A percentile compares a stretch with the other conserved stretches of the same genome.
phyloP scores from a whole-genome alignment of 2,329 filamentous ascomycete genomes.

The Parastagonospora avenae region DNA sequence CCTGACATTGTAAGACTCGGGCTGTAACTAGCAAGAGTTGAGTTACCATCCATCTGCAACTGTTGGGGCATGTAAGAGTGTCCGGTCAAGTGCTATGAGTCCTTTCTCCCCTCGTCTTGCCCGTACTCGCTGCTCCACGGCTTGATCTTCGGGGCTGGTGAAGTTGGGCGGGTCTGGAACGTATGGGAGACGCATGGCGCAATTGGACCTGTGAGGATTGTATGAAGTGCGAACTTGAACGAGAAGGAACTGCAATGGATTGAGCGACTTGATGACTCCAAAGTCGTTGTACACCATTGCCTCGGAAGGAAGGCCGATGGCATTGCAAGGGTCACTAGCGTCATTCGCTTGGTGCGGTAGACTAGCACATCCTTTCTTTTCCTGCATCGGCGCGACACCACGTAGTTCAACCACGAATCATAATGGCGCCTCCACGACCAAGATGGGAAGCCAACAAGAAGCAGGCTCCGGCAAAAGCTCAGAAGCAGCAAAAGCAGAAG shows the following conservation, averaged over 20 bases:
- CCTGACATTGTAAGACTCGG: slow-evolving; percentile 28
- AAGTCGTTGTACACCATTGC: background rate
- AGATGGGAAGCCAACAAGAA: slow-evolving; percentile 7
- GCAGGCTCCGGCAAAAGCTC: slow-evolving; percentile 7
- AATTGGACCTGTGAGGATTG: background rate
- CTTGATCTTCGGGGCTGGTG: slow-evolving; percentile 53
- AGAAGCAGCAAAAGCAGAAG: slow-evolving; percentile 4
- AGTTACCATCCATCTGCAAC: slow-evolving; percentile 60
- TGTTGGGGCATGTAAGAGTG: slow-evolving; percentile 60
- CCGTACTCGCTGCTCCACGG: slow-evolving; percentile 57
- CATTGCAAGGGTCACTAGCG: background rate
- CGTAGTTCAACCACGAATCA: background rate
- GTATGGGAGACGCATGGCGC: slow-evolving; percentile 60
- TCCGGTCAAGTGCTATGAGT: slow-evolving; percentile 59
- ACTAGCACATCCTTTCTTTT: slow-evolving; percentile 7
- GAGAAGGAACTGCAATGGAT: background rate
- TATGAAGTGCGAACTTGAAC: background rate
- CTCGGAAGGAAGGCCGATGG: background rate
- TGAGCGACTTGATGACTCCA: background rate
- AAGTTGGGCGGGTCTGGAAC: slow-evolving; percentile 57
- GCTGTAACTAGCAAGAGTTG: background rate
- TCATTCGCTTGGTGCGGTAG: background rate
- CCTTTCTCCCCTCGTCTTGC: slow-evolving; percentile 56
- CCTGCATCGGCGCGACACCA: background rate
- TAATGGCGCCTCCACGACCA: slow-evolving; percentile 14